Percentiles rank a stretch among this genome's conserved stretches.
phyloP scores from a whole-genome alignment of 495 filamentous ascomycete species.

The Physcia stellaris region DNA sequence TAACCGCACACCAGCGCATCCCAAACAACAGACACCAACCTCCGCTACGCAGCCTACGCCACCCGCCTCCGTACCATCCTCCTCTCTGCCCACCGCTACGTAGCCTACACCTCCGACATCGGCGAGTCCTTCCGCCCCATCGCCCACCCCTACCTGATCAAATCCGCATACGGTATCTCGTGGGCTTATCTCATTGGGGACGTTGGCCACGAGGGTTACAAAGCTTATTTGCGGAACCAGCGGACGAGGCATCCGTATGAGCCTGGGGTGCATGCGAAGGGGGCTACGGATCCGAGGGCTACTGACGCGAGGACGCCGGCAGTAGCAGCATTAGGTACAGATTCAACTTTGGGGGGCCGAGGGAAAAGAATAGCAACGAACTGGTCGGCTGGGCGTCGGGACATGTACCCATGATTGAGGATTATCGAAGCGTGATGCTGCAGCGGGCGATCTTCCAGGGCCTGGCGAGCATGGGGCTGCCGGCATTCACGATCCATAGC shows the following conservation, averaged over 20 bases:
- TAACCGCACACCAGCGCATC: slow-evolving; percentile 39
- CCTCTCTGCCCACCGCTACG: slow-evolving; percentile 82
- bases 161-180: slow-evolving; percentile 75
- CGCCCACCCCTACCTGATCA: slow-evolving; percentile 70
- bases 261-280: slow-evolving; percentile 16
- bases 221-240: slow-evolving; percentile 77
- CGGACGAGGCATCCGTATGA: slow-evolving; percentile 32
- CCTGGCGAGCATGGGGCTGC: slow-evolving; percentile 83
- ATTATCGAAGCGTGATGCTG: slow-evolving; percentile 82
- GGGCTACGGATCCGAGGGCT: slow-evolving; percentile 12
- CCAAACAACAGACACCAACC: slow-evolving; percentile 68
- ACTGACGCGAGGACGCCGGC: slow-evolving; percentile 4
- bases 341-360: background rate
- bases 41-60: slow-evolving; percentile 90
- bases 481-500: slow-evolving; percentile 90
- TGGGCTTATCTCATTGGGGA: slow-evolving; percentile 90
- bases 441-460: slow-evolving; percentile 83
- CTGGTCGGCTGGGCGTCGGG: slow-evolving; percentile 21
- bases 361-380: background rate
- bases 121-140: slow-evolving; percentile 93
- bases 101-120: slow-evolving; percentile 94
- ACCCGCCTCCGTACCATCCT: slow-evolving; percentile 78
- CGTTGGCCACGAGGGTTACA: slow-evolving; percentile 88
- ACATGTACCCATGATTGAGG: slow-evolving; percentile 66
- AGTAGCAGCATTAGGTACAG: background rate